A percentile compares a stretch with the other conserved stretches of the same genome.
These are phyloP conservation scores for Endocalyx cinctus DNA, from an alignment of 2,329 filamentous ascomycete species.

Conservation along the genomic window DNA sequence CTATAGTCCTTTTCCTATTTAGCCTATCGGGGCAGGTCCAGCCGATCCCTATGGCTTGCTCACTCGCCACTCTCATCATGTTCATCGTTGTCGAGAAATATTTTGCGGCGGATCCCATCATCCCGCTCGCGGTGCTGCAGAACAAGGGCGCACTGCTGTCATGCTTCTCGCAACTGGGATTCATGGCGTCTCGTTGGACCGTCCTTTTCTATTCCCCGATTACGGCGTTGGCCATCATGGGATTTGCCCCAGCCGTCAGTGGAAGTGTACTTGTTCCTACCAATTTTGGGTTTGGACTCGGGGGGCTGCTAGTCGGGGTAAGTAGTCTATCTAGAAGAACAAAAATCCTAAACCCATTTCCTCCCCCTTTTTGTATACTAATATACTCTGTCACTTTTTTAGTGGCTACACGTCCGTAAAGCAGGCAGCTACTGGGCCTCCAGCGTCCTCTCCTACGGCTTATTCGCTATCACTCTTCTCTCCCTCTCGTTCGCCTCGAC, in stretches of 20 bases:
- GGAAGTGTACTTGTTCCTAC: conserved; percentile 77
- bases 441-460: conserved; percentile 52
- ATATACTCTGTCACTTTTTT: background rate
- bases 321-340: conserved; percentile 12
- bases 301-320: conserved; percentile 65
- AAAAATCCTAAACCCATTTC: no score
- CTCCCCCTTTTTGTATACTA: background rate
- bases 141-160: conserved; percentile 68
- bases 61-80: conserved; percentile 43
- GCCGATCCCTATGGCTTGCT: conserved; percentile 54
- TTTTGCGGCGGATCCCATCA: conserved; percentile 64
- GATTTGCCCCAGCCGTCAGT: conserved; percentile 63
- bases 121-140: conserved; percentile 65
- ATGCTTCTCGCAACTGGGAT: conserved; percentile 67
- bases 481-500: conserved; percentile 52
- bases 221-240: conserved; percentile 71
- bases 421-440: conserved; percentile 68
- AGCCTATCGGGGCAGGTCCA: conserved; percentile 63
- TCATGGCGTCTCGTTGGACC: conserved; percentile 78
- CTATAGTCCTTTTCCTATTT: conserved; percentile 69
- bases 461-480: conserved; percentile 59
- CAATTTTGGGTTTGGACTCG: conserved; percentile 72
- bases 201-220: conserved; percentile 78
- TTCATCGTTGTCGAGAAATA: conserved; percentile 62
- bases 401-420: conserved; percentile 67